phyloP scores from a whole-genome alignment of 2,329 filamentous ascomycete genomes.

The Aspergillaceae sp. region DNA sequence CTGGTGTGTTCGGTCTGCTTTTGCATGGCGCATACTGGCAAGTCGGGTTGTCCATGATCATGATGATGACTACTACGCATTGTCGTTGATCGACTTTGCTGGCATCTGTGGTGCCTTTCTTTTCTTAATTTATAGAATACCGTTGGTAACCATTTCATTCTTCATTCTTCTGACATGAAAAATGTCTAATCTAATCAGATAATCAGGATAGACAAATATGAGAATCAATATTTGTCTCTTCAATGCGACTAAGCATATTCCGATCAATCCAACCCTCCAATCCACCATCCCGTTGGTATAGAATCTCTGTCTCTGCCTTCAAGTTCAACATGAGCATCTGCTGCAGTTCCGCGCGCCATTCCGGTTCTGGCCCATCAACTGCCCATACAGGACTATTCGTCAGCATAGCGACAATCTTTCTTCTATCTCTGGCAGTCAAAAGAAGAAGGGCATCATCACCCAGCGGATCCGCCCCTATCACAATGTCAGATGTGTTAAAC shows the following conservation, averaged over 20 bases:
- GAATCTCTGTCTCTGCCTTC: slow-evolving; percentile 54
- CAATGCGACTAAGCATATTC: slow-evolving; percentile 15
- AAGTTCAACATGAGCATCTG: slow-evolving; percentile 53
- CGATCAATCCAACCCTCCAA: slow-evolving; percentile 38
- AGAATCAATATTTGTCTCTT: no score
- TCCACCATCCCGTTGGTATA: slow-evolving; percentile 38
- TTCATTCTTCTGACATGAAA: no score
- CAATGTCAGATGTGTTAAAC: slow-evolving; percentile 37
- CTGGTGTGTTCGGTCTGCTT: not conserved
- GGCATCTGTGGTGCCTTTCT: slow-evolving; percentile 16
- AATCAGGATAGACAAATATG: no score
- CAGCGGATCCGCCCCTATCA: slow-evolving; percentile 17
- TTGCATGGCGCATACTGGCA: not conserved
- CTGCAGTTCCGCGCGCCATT: slow-evolving; percentile 48
- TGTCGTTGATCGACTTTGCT: slow-evolving; percentile 4
- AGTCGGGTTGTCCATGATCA: no score
- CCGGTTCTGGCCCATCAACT: slow-evolving; percentile 36
- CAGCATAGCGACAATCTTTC: slow-evolving; percentile 48
- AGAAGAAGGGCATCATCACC: slow-evolving; percentile 30
- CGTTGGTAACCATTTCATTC: no score
- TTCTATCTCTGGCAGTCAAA: slow-evolving; percentile 47
- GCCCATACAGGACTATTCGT: slow-evolving; percentile 34
- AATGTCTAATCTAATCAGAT: no score
- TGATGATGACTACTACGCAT: not conserved
- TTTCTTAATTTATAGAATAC: slow-evolving; percentile 8